phyloP scores from a whole-genome alignment of 306 rosid species.

The Astragalus membranaceus region DNA sequence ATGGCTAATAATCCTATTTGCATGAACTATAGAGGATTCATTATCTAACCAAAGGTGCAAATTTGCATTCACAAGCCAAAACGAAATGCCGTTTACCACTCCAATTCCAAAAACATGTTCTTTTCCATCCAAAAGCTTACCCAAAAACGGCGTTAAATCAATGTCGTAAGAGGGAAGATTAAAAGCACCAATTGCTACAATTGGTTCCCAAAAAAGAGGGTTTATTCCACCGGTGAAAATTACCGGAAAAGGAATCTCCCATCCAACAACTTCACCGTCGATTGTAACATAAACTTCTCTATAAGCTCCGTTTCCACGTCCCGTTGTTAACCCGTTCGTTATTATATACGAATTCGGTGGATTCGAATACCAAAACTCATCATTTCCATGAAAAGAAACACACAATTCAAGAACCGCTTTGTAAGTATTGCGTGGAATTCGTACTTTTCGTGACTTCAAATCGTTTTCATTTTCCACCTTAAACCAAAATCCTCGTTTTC shows the following conservation, averaged over 20 bases:
- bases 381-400: constrained; percentile 76
- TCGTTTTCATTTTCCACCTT: constrained; percentile 40
- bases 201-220: constrained; percentile 74
- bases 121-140: constrained; percentile 47
- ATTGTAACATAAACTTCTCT: constrained; percentile 60
- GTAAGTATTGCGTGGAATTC: constrained; percentile 51
- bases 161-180: constrained; percentile 60
- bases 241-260: constrained; percentile 81
- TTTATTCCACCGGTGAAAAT: constrained; percentile 76
- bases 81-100: constrained; percentile 53
- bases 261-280: constrained; percentile 56
- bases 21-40: constrained; percentile 29
- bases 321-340: constrained; percentile 43
- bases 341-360: constrained; percentile 58
- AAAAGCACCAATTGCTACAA: constrained; percentile 80
- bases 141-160: constrained; percentile 71
- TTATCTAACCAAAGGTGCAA: constrained; percentile 77
- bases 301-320: constrained; percentile 68
- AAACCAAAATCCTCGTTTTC: constrained; percentile 70
- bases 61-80: constrained; percentile 79
- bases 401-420: constrained; percentile 53
- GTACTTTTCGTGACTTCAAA: constrained; percentile 24
- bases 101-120: constrained; percentile 59
- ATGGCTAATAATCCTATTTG: background rate
- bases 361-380: constrained; percentile 89